These are phyloP conservation scores for Calamus simplicifolius DNA, from an alignment of 176 grass and related monocot genomes.

Conservation along the genomic window DNA sequence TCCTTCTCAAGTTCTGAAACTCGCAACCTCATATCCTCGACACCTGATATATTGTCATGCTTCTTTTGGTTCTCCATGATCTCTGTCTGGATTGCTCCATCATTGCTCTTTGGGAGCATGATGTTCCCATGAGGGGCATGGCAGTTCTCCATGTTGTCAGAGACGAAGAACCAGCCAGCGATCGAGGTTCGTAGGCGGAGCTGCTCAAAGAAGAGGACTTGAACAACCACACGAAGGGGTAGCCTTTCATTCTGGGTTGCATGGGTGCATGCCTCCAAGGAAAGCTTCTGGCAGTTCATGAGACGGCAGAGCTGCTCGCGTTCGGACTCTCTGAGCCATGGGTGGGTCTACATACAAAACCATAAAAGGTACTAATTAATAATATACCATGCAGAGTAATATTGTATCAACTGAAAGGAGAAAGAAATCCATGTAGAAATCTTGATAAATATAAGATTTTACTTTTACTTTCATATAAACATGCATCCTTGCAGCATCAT, in stretches of 20 bases:
- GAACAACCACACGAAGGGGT: conserved; percentile 64
- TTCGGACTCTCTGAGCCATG: conserved; percentile 57
- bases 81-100: not conserved
- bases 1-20: conserved; percentile 68
- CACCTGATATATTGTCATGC: conserved; percentile 1
- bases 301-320: conserved; percentile 70
- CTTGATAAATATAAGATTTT: too few species aligned
- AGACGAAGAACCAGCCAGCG: conserved; percentile 57
- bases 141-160: conserved; percentile 32
- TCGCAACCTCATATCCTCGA: conserved; percentile 33
- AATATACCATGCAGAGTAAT: not conserved
- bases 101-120: conserved; percentile 27
- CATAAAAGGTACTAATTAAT: not conserved
- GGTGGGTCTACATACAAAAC: conserved; percentile 41
- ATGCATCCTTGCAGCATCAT: too few species aligned
- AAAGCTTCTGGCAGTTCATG: conserved; percentile 71
- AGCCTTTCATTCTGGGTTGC: conserved; percentile 68
- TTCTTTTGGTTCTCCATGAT: conserved; percentile 5
- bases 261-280: conserved; percentile 65
- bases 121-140: conserved; percentile 21
- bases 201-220: conserved; percentile 84
- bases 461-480: too few species aligned
- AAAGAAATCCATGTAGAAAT: too few species aligned
- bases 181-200: conserved; percentile 70
- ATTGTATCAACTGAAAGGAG: too few species aligned